Evolutionary conservation across 768 basidiomycete genomes (phyloP).

Genomic region (Boletus tylopilopsis): DNA sequence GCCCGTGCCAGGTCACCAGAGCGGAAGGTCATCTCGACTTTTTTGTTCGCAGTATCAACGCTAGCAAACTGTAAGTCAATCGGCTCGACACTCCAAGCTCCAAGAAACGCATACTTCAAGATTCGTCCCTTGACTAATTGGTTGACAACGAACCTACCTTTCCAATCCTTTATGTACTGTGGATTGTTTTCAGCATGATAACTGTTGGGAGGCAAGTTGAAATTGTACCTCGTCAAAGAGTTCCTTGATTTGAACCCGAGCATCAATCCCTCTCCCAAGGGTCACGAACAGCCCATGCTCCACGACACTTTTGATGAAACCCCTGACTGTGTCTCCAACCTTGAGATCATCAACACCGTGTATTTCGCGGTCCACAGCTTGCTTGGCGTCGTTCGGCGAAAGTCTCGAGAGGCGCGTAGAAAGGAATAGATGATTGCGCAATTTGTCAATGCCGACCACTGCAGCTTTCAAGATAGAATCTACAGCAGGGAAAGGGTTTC

Average conservation of each 20-base stretch:
- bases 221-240: slow-evolving; percentile 74
- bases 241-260: slow-evolving; percentile 89
- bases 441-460: slow-evolving; percentile 66
- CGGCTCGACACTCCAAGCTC: background rate
- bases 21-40: slow-evolving; percentile 90
- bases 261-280: slow-evolving; percentile 80
- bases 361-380: slow-evolving; percentile 68
- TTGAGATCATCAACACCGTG: slow-evolving; percentile 56
- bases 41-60: slow-evolving; percentile 63
- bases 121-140: slow-evolving; percentile 88
- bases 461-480: slow-evolving; percentile 67
- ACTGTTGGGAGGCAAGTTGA: background rate
- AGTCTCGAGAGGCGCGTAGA: slow-evolving; percentile 78
- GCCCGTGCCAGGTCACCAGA: slow-evolving; percentile 51
- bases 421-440: slow-evolving; percentile 66
- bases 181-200: slow-evolving; percentile 8
- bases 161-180: slow-evolving; percentile 96
- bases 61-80: slow-evolving; percentile 38
- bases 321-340: slow-evolving; percentile 73
- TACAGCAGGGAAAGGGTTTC: slow-evolving; percentile 52
- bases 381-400: slow-evolving; percentile 43
- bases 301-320: slow-evolving; percentile 84
- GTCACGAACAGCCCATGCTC: slow-evolving; percentile 89
- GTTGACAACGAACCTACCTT: slow-evolving; percentile 68
- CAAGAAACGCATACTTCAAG: slow-evolving; percentile 49